Base-by-base conservation (phyloP, 176 grass and related monocot species). In the Juncus effusus region DNA sequence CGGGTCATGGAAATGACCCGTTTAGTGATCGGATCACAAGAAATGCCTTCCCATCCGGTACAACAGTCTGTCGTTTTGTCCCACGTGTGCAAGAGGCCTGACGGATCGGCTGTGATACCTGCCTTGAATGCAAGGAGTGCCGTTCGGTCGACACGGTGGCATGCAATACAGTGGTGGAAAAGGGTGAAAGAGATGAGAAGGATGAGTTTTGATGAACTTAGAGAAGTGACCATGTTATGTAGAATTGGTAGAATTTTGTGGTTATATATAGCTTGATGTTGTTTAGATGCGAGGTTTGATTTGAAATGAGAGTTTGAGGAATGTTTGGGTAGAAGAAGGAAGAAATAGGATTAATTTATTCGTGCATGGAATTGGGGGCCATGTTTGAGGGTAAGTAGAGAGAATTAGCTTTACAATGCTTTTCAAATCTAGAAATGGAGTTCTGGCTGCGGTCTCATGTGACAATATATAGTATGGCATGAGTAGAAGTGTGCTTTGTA, bases 71-170 rank as follows among this genome's bases (percentile, higher is more conserved):
- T 44, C 38, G 70, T n/a, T 0, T 54, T 5, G 54, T 78, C 74
- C 80, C 80, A 83, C 6, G 74, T 61, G 35, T 16, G 52, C 36
- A 83, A 61, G 57, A 83, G 61, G 53, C 80, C 80, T 3, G 42
- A 73, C n/a, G 74, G 74, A 42, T 83, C 74, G 15, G 52, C 51
- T 52, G 74, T 56, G 52, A 83, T 65, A 37, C 61, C 53, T 6
- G 54, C 54, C 61, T 78, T 77, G 80, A 83, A 83, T 38, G 65
- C 42, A 56, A 83, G 74, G 1, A 83, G 67, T 2, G 74, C 68
- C 4, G 67, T 47, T 8, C 67, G 74, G 60, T 83, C 80, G 3
- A 59, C 58, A 2, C 42, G 74, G 67, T 78, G 74, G 54, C 81
- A 83, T 19, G 74, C 36, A 6, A 51, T 49, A 45, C 51, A 74